A percentile compares a stretch with the other conserved stretches of the same genome.
These are phyloP conservation scores for Xylaria bambusicola DNA, from an alignment of 495 filamentous ascomycete genomes.

Conservation along the genomic window DNA sequence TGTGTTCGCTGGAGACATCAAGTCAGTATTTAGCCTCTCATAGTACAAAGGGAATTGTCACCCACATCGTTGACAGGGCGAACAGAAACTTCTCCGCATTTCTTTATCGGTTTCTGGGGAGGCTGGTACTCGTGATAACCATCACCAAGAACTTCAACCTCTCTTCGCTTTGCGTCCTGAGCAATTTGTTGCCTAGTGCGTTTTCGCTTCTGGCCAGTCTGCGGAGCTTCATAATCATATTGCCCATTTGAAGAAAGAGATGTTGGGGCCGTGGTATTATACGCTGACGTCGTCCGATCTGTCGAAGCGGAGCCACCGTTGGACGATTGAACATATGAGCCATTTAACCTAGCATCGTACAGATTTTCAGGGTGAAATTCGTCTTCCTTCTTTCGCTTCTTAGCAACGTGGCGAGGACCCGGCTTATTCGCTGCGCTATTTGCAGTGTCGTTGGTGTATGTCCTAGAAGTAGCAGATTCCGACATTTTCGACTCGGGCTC, in stretches of 20 bases:
- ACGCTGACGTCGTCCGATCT: constrained; percentile 79
- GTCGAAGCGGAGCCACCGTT: constrained; percentile 74
- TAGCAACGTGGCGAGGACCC: constrained; percentile 41
- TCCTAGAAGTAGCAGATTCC: constrained; percentile 30
- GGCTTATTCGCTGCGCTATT: constrained; percentile 24
- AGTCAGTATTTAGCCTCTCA: not conserved
- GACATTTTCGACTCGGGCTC: constrained; percentile 53
- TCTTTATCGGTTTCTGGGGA: constrained; percentile 84
- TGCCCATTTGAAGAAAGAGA: constrained; percentile 71
- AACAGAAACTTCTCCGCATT: constrained; percentile 87
- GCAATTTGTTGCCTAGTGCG: constrained; percentile 75
- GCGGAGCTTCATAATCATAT: constrained; percentile 55
- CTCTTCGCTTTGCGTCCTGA: constrained; percentile 76
- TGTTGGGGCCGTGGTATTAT: constrained; percentile 87
- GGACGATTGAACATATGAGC: constrained; percentile 67
- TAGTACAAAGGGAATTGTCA: constrained; percentile 15
- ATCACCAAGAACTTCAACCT: constrained; percentile 67
- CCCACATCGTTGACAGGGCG: constrained; percentile 82
- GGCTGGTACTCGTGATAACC: constrained; percentile 78
- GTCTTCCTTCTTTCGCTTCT: constrained; percentile 53
- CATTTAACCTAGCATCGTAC: constrained; percentile 68
- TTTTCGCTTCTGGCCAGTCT: constrained; percentile 79
- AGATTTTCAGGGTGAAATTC: constrained; percentile 39
- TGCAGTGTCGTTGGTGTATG: constrained; percentile 32
- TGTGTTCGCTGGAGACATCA: constrained; percentile 40